Base-by-base conservation (phyloP, 129 eudicot genomes). In the Ambrosia trifida region DNA sequence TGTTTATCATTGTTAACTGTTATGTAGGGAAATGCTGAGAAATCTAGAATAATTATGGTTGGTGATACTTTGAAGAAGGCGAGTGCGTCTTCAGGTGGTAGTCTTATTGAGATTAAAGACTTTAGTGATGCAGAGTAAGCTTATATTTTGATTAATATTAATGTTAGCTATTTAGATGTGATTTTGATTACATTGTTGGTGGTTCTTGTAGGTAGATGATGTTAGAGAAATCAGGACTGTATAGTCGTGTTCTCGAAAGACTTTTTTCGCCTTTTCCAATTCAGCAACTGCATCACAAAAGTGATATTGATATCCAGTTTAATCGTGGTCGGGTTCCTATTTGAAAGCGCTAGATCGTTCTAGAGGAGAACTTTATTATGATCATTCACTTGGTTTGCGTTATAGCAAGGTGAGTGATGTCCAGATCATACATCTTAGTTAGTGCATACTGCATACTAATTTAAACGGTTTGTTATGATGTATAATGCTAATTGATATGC, bases 31-130 rank as follows among this genome's bases (percentile, higher is more conserved):
- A 90, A 90, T 84, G 99, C 99, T 35, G 99, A 94, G 85, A 94
- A 87, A 79, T 87, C 99, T 10, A 90, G 99, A 49, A 90, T 90
- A 78, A 82, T 94, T 12, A 90, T 94, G 99, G 97, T 94, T 13
- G 99, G 99, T 16, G 99, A 94, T 62, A 87, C 99, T 50, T 45
- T 94, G 89, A 94, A 94, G 89, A 94, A 90, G 86, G 99, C 99
- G 7, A 84, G 97, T 52, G 91, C 80, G 58, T 79, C 96, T 24
- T 70, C 96, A 43, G 94, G 87, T 45, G 96, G 85, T 63, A 65
- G 59, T 64, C 83, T 94, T 70, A 77, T 90, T 67, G 99, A 94
- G 85, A 85, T 94, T 75, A 90, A 84, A 79, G 99, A 90, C 86
- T 80, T 87, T 66, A 89, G 87, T 66, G 99, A n/a, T 87, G 81